These are phyloP conservation scores for Echites panduratus DNA, from an alignment of 257 asterid genomes.

Conservation along the genomic window DNA sequence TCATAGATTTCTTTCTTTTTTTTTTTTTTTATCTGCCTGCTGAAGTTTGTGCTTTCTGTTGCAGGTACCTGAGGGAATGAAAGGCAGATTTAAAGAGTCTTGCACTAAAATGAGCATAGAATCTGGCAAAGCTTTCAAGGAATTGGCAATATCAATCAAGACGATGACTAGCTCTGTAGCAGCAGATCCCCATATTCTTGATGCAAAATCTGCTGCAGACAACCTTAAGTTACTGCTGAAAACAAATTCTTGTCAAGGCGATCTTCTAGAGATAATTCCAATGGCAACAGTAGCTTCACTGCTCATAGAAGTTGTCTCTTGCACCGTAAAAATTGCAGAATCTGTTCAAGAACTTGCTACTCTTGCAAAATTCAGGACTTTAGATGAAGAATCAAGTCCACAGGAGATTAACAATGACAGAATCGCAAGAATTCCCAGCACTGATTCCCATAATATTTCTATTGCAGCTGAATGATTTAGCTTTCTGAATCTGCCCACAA, in stretches of 20 bases:
- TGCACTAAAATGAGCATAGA: conserved; percentile 45
- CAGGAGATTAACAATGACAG: background rate
- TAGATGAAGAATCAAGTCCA: conserved; percentile 1
- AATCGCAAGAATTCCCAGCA: background rate
- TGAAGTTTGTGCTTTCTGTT: background rate
- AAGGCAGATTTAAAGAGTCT: conserved; percentile 27
- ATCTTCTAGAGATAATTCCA: conserved; percentile 39
- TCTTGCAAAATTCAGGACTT: conserved; percentile 41
- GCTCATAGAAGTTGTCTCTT: conserved; percentile 38
- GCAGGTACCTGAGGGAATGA: conserved; percentile 35
- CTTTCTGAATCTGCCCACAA: background rate
- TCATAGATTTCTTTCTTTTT: too few relatives aligned
- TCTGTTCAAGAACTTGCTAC: conserved; percentile 58
- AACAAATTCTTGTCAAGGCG: conserved; percentile 32
- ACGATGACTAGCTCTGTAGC: conserved; percentile 43
- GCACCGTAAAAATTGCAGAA: conserved; percentile 42
- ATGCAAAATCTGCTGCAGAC: conserved; percentile 38
- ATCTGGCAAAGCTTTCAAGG: conserved; percentile 48
- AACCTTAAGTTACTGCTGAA: conserved; percentile 42
- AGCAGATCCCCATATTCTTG: conserved; percentile 25
- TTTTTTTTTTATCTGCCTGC: background rate
- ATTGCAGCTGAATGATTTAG: background rate
- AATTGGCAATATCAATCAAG: conserved; percentile 37
- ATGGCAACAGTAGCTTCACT: conserved; percentile 53
- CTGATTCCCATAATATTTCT: conserved; percentile 2